These are phyloP conservation scores for Hyaloperonospora arabidopsidis DNA, from an alignment of 352 stramenopile species.

Conservation along the genomic window DNA sequence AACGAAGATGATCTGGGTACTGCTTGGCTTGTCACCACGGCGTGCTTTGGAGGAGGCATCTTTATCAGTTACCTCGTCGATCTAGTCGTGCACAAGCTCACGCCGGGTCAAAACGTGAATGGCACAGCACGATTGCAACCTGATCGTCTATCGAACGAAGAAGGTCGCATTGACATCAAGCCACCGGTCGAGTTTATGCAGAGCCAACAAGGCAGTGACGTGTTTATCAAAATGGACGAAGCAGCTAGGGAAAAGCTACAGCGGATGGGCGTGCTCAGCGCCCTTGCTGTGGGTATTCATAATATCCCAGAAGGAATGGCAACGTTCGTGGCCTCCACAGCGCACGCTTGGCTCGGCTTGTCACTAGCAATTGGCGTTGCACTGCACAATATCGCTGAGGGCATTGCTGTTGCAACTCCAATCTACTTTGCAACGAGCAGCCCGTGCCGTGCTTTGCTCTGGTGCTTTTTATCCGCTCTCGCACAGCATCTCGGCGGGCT, in stretches of 20 bases:
- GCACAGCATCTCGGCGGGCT: slow-evolving; percentile 86
- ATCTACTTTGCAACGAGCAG: slow-evolving; percentile 95
- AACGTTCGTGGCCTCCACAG: slow-evolving; percentile 88
- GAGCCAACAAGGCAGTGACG: slow-evolving; percentile 14
- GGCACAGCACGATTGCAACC: slow-evolving; percentile 25
- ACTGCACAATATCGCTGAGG: slow-evolving; percentile 96
- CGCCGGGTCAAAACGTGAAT: slow-evolving; percentile 27
- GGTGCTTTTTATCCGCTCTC: slow-evolving; percentile 85
- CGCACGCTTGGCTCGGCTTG: slow-evolving; percentile 80
- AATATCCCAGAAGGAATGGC: slow-evolving; percentile 96
- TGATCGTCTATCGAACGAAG: slow-evolving; percentile 21
- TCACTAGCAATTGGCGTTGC: slow-evolving; percentile 89
- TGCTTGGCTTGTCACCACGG: slow-evolving; percentile 70
- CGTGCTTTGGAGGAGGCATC: slow-evolving; percentile 79
- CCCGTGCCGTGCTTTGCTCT: slow-evolving; percentile 87
- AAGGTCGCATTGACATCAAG: slow-evolving; percentile 14
- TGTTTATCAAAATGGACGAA: slow-evolving; percentile 39
- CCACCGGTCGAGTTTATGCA: slow-evolving; percentile 29
- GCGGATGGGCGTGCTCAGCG: slow-evolving; percentile 87
- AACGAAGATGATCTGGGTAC: slow-evolving; percentile 25
- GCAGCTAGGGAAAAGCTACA: slow-evolving; percentile 53
- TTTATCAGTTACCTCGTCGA: slow-evolving; percentile 40
- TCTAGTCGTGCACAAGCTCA: slow-evolving; percentile 33
- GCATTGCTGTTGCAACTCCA: slow-evolving; percentile 90
- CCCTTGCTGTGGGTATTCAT: slow-evolving; percentile 91